Percentiles rank a stretch among this genome's conserved stretches.
These are phyloP conservation scores for Termitomyces sp. DNA, from an alignment of 768 basidiomycete genomes.

Conservation along the genomic window DNA sequence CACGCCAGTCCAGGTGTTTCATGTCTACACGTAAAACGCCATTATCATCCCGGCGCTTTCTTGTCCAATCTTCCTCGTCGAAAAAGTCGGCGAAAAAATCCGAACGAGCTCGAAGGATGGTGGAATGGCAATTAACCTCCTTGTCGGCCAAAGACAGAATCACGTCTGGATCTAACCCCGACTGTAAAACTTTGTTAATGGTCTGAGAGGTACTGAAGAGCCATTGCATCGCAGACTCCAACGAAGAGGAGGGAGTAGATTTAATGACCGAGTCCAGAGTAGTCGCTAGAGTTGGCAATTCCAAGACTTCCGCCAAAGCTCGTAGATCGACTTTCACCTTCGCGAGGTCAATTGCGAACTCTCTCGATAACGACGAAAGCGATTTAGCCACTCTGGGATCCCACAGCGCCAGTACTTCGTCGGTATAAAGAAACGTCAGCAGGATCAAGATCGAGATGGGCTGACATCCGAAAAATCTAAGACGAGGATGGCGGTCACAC, in stretches of 20 bases:
- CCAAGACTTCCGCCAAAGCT: slow-evolving; percentile 50
- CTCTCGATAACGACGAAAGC: slow-evolving; percentile 34
- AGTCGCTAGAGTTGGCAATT: slow-evolving; percentile 46
- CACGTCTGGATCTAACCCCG: slow-evolving; percentile 56
- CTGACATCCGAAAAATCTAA: slow-evolving; percentile 52
- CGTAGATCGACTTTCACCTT: slow-evolving; percentile 63
- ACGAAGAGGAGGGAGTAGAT: slow-evolving; percentile 39
- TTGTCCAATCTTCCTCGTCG: slow-evolving; percentile 78
- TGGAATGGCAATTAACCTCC: slow-evolving; percentile 63
- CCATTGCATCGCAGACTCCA: slow-evolving; percentile 43
- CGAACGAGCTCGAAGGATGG: slow-evolving; percentile 76
- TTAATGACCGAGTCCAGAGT: slow-evolving; percentile 63
- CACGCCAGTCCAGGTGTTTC: slow-evolving; percentile 65
- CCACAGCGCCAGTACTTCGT: slow-evolving; percentile 79
- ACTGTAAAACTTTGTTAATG: background rate
- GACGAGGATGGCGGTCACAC: slow-evolving; percentile 13
- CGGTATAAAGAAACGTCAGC: slow-evolving; percentile 84
- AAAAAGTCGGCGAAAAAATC: slow-evolving; percentile 84
- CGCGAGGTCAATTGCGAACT: slow-evolving; percentile 34
- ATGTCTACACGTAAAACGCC: slow-evolving; percentile 65
- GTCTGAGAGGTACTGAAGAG: slow-evolving; percentile 41
- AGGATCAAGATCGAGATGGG: slow-evolving; percentile 70
- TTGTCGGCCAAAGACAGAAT: slow-evolving; percentile 65
- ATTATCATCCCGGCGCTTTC: slow-evolving; percentile 43
- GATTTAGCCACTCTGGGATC: slow-evolving; percentile 59